Percentiles rank a stretch among this genome's conserved stretches.
Conservation (phyloP, 805 yeast species). For the Huiozyma naganishii region DNA sequence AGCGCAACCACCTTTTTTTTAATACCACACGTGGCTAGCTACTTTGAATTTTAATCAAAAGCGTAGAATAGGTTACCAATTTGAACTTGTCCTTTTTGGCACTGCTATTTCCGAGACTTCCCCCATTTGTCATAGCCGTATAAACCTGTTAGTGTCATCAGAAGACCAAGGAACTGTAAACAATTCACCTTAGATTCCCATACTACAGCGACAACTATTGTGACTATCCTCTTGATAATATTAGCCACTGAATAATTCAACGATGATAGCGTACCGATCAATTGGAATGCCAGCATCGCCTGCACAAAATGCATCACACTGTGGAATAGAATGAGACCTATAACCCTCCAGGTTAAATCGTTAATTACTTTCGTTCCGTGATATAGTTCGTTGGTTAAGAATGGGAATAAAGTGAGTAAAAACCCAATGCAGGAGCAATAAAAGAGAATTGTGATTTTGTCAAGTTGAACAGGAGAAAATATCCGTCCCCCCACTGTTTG, state of each 20-base stretch:
- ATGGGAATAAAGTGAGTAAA: constrained; percentile 54
- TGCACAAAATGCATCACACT: constrained; percentile 64
- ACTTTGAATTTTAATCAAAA: no score
- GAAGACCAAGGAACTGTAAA: constrained; percentile 41
- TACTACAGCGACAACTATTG: constrained; percentile 53
- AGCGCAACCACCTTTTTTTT: no score
- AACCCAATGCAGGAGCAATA: constrained; percentile 68
- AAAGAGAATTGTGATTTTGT: constrained; percentile 59
- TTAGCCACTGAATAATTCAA: constrained; percentile 73
- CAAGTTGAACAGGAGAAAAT: constrained; percentile 33
- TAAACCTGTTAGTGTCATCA: constrained; percentile 48
- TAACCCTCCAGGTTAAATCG: constrained; percentile 22
- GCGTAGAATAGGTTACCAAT: no score
- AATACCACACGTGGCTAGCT: no score
- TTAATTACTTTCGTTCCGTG: constrained; percentile 17
- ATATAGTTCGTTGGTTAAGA: constrained; percentile 42
- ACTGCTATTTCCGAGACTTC: background rate
- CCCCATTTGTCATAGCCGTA: constrained; percentile 71
- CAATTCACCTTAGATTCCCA: constrained; percentile 44
- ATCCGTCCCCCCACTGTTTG: constrained; percentile 13
- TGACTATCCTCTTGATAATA: constrained; percentile 61
- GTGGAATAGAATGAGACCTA: constrained; percentile 41
- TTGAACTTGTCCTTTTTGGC: background rate
- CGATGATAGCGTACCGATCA: constrained; percentile 61
- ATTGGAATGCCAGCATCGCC: constrained; percentile 64